A percentile compares a stretch with the other conserved stretches of the same genome.
Conservation (phyloP, 1,139 yeast genomes). For the Magnusiomyces magnusii region DNA sequence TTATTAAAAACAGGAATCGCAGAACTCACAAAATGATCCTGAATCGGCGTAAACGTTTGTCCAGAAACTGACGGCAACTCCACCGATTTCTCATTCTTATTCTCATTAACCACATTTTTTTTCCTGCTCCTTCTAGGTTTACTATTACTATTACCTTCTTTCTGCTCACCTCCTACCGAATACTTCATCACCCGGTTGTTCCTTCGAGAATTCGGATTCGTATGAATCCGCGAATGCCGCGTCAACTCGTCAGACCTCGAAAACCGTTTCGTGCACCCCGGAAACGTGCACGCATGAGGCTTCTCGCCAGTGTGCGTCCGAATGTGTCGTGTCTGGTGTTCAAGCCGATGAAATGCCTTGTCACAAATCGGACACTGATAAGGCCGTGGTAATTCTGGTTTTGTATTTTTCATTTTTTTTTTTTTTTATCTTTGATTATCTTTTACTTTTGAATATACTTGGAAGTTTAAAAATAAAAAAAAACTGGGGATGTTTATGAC, state of each 20-base stretch:
- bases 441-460: too few relatives aligned
- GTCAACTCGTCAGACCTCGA: constrained; percentile 87
- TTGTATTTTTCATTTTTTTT: too few relatives aligned
- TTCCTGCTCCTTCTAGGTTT: not conserved
- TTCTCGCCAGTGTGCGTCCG: constrained; percentile 95
- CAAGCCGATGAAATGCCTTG: constrained; percentile 85
- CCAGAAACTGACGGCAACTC: not conserved
- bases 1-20: not conserved
- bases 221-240: constrained; percentile 80
- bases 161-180: constrained; percentile 17
- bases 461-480: not conserved
- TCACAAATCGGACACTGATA: constrained; percentile 89
- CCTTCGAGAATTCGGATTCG: constrained; percentile 64
- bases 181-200: constrained; percentile 32
- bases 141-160: not conserved
- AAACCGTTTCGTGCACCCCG: constrained; percentile 80
- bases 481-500: not conserved
- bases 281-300: constrained; percentile 82
- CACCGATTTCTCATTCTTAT: too few relatives aligned
- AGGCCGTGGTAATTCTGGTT: constrained; percentile 48
- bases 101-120: too few relatives aligned
- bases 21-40: not conserved
- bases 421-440: too few relatives aligned
- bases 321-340: constrained; percentile 91
- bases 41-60: not conserved